Percentiles rank a stretch among this genome's conserved stretches.
Evolutionary conservation across 192 early-diverging fungal genomes (phyloP).

Genomic region (Dispira simplex): DNA sequence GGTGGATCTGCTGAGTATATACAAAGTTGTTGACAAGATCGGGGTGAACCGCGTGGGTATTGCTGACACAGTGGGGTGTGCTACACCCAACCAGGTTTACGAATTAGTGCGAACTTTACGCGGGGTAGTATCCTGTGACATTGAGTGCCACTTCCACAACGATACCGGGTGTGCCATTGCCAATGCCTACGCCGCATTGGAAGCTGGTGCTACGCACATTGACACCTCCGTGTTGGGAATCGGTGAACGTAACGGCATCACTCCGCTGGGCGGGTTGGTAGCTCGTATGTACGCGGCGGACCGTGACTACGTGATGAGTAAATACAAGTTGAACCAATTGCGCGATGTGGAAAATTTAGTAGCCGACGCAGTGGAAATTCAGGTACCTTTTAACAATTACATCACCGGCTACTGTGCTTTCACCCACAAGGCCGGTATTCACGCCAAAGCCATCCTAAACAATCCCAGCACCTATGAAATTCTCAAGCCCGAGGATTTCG

Average conservation of each 20-base stretch:
- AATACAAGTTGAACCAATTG: conserved; percentile 88
- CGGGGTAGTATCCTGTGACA: conserved; percentile 91
- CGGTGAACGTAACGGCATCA: conserved; percentile 98
- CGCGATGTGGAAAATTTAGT: conserved; percentile 95
- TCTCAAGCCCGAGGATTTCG: conserved; percentile 95
- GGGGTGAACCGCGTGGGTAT: conserved; percentile 98
- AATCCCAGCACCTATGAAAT: conserved; percentile 98
- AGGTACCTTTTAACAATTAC: conserved; percentile 99
- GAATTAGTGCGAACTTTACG: conserved; percentile 93
- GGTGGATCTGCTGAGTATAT: conserved; percentile 91
- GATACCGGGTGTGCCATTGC: conserved; percentile 99
- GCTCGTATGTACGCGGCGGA: conserved; percentile 94
- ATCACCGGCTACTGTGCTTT: conserved; percentile 98
- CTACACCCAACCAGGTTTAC: conserved; percentile 94
- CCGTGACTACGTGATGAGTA: conserved; percentile 77
- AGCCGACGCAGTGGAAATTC: conserved; percentile 84
- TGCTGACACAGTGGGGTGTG: conserved; percentile 98
- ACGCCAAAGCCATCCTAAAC: conserved; percentile 98
- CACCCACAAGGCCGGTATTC: conserved; percentile 99
- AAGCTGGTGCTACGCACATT: conserved; percentile 96
- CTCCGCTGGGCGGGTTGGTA: conserved; percentile 82
- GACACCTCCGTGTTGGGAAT: conserved; percentile 97
- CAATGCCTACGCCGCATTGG: conserved; percentile 91
- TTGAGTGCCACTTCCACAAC: conserved; percentile 99
- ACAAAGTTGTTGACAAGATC: conserved; percentile 93